Percentiles rank a stretch among this genome's conserved stretches.
These are phyloP conservation scores for Hypoxylon sp. DNA, from an alignment of 2,329 filamentous ascomycete genomes.

Conservation along the genomic window DNA sequence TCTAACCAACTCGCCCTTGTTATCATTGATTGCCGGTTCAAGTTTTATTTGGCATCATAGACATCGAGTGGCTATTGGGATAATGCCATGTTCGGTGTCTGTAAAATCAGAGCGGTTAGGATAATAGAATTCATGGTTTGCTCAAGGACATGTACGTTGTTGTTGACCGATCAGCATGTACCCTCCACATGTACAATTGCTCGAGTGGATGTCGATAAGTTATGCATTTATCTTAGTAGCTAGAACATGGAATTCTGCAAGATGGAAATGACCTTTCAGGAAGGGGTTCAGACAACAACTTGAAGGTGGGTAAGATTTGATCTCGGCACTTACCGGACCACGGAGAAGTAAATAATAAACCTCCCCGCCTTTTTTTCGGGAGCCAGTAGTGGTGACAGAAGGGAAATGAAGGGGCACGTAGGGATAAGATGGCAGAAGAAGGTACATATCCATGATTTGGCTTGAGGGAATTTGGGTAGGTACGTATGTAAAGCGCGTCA, in stretches of 20 bases:
- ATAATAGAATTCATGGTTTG: slow-evolving; percentile 20
- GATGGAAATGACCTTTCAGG: background rate
- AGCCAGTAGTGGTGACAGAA: slow-evolving; percentile 10
- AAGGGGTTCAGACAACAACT: slow-evolving; percentile 3
- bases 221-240: background rate
- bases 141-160: slow-evolving; percentile 13
- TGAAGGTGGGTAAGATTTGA: slow-evolving; percentile 32
- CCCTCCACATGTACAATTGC: slow-evolving; percentile 7
- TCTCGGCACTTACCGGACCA: slow-evolving; percentile 36
- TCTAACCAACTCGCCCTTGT: slow-evolving; percentile 33
- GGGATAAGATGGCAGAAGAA: slow-evolving; percentile 13
- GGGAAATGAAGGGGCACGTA: slow-evolving; percentile 32
- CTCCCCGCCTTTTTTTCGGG: slow-evolving; percentile 24
- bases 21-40: slow-evolving; percentile 16
- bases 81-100: slow-evolving; percentile 24
- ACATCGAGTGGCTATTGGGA: slow-evolving; percentile 10
- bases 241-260: background rate
- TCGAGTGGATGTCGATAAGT: slow-evolving; percentile 5
- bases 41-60: slow-evolving; percentile 9
- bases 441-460: slow-evolving; percentile 9
- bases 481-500: slow-evolving; percentile 35
- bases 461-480: slow-evolving; percentile 39
- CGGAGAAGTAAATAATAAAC: slow-evolving; percentile 14
- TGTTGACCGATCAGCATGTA: background rate
- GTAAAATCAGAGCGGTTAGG: slow-evolving; percentile 15